Percentiles rank a stretch among this genome's conserved stretches.
phyloP scores from a whole-genome alignment of 805 yeast species.

The Nakazawaea anatomiae region DNA sequence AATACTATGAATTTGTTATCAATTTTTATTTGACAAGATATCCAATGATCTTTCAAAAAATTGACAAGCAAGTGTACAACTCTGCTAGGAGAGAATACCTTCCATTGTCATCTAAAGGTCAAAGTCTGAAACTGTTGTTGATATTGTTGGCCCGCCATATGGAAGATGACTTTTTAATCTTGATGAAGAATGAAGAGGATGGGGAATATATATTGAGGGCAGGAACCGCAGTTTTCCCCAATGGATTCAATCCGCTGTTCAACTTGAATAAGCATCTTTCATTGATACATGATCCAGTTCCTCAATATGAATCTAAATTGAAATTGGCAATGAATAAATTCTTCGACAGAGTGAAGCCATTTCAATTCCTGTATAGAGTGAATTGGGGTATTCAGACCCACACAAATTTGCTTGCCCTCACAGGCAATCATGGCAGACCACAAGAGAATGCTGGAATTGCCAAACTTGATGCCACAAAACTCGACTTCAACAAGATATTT shows the following conservation, averaged over 20 bases:
- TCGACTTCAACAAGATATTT: conserved; percentile 43
- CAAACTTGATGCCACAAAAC: conserved; percentile 19
- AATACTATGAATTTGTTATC: conserved; percentile 40
- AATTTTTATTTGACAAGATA: conserved; percentile 40
- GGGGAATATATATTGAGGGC: conserved; percentile 54
- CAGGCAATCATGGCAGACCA: conserved; percentile 34
- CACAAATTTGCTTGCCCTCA: conserved; percentile 38
- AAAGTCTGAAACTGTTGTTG: conserved; percentile 13
- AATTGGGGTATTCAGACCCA: conserved; percentile 73
- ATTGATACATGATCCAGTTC: conserved; percentile 65
- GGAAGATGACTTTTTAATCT: conserved; percentile 60
- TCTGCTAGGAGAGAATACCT: conserved; percentile 33
- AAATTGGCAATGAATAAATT: conserved; percentile 62
- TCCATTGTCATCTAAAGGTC: conserved; percentile 23
- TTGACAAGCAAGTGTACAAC: conserved; percentile 27
- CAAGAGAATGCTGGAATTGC: conserved; percentile 27
- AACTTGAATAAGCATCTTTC: conserved; percentile 51
- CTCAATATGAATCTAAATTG: conserved; percentile 52
- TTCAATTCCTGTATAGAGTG: conserved; percentile 52
- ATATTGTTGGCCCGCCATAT: conserved; percentile 24
- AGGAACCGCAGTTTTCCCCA: conserved; percentile 57
- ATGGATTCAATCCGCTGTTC: conserved; percentile 62
- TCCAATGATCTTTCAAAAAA: conserved; percentile 43
- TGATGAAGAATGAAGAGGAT: conserved; percentile 34
- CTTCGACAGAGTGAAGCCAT: conserved; percentile 48